A percentile compares a stretch with the other conserved stretches of the same genome.
These are phyloP conservation scores for Peronospora destructor DNA, from an alignment of 352 stramenopile species.

Conservation along the genomic window DNA sequence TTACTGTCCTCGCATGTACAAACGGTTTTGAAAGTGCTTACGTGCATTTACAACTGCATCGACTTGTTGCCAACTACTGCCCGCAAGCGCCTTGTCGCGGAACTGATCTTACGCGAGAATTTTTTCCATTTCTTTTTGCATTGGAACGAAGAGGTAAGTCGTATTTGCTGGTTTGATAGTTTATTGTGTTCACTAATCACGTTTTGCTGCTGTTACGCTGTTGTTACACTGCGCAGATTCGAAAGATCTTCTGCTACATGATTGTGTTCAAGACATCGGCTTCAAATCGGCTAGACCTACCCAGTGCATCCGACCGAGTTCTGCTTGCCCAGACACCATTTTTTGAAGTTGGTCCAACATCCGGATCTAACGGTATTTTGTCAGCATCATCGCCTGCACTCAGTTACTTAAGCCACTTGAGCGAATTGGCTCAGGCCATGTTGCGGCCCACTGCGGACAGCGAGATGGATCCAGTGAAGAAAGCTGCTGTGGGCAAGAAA, in stretches of 20 bases:
- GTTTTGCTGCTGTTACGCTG: neutral
- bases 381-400: slow-evolving; percentile 32
- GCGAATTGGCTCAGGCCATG: slow-evolving; percentile 65
- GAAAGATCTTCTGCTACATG: slow-evolving; percentile 82
- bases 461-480: slow-evolving; percentile 40
- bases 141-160: slow-evolving; percentile 82
- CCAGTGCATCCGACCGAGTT: slow-evolving; percentile 64
- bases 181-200: neutral
- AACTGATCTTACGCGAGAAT: slow-evolving; percentile 77
- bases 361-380: slow-evolving; percentile 12
- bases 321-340: slow-evolving; percentile 67
- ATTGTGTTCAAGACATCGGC: slow-evolving; percentile 78
- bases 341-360: slow-evolving; percentile 36
- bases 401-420: slow-evolving; percentile 67
- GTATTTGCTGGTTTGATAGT: neutral
- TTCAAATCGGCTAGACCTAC: slow-evolving; percentile 70
- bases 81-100: slow-evolving; percentile 58
- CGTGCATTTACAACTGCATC: slow-evolving; percentile 79
- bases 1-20: slow-evolving; percentile 73
- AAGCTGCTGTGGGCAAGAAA: slow-evolving; percentile 36
- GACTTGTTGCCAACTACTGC: slow-evolving; percentile 58
- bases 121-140: slow-evolving; percentile 84
- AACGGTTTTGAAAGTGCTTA: slow-evolving; percentile 81
- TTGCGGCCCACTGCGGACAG: slow-evolving; percentile 33
- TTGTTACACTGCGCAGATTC: slow-evolving; percentile 36